Percentiles rank a stretch among this genome's conserved stretches.
phyloP scores from a whole-genome alignment of 2,329 filamentous ascomycete genomes.

The Penicillium sp. region DNA sequence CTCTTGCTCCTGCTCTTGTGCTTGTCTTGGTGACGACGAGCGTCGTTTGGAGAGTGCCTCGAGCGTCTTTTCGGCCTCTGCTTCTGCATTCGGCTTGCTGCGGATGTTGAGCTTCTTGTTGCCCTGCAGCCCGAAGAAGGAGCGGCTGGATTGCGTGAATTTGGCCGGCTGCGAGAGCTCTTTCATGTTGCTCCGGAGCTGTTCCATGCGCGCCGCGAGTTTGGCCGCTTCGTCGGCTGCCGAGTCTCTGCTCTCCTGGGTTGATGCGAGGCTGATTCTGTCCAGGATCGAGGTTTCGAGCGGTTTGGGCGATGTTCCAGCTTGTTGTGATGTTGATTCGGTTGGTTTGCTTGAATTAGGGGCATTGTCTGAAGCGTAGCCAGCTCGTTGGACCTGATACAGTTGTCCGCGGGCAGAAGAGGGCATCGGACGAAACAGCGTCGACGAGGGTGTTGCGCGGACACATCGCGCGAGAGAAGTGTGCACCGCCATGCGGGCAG shows the following conservation, averaged over 20 bases:
- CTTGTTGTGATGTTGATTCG: not conserved
- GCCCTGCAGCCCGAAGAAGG: not conserved
- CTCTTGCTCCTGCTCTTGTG: not conserved
- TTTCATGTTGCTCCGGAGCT: not conserved
- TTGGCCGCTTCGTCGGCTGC: not conserved
- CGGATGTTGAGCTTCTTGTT: too few species aligned
- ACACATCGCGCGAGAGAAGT: constrained; percentile 8
- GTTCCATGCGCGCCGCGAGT: not conserved
- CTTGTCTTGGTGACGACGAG: not conserved
- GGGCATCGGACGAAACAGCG: not conserved
- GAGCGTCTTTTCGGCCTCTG: not conserved
- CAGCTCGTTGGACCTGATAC: not conserved
- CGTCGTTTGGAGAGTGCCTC: not conserved
- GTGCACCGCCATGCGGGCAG: constrained; percentile 11
- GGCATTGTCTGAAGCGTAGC: not conserved
- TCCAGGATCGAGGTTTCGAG: not conserved
- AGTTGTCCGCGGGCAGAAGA: not conserved
- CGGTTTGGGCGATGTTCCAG: not conserved
- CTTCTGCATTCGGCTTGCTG: not conserved
- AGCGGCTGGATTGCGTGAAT: not conserved
- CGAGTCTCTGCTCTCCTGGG: too few species aligned
- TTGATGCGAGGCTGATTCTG: not conserved
- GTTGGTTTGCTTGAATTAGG: not conserved
- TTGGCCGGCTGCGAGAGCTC: not conserved
- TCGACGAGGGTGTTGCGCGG: constrained; percentile 3